phyloP scores from a whole-genome alignment of 345 rosid species.

The Lepidium sativum region DNA sequence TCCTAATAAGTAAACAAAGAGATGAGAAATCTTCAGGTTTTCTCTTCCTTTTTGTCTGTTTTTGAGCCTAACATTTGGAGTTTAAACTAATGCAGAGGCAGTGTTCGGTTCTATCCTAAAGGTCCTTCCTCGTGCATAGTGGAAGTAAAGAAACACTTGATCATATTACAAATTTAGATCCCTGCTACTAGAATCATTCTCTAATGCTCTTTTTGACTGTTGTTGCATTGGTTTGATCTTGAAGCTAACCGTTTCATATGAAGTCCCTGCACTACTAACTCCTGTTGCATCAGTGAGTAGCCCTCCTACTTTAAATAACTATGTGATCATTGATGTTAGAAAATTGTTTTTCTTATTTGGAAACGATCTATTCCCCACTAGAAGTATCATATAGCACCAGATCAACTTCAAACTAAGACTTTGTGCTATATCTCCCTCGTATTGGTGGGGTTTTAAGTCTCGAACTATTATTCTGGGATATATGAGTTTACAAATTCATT shows the following conservation, averaged over 20 bases:
- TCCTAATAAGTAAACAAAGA: conserved; percentile 57
- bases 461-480: too few species aligned
- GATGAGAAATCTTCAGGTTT: neutral
- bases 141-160: conserved; percentile 43
- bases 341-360: too few species aligned
- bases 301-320: neutral
- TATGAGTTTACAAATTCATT: too few species aligned
- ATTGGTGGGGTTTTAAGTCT: too few species aligned
- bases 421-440: too few species aligned
- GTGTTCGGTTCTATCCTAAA: conserved; percentile 77
- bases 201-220: neutral
- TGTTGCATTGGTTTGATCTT: neutral
- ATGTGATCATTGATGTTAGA: neutral
- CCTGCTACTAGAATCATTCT: neutral
- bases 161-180: neutral
- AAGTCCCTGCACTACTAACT: conserved; percentile 66
- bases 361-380: too few species aligned
- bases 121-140: conserved; percentile 68
- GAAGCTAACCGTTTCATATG: conserved; percentile 90
- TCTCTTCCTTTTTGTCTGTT: neutral
- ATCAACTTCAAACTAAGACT: too few species aligned
- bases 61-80: neutral
- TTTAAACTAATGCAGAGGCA: conserved; percentile 45
- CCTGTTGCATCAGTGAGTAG: conserved; percentile 84
- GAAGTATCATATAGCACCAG: too few species aligned